Base-by-base conservation (phyloP, 2,329 filamentous ascomycete species). In the Fusarium sarcochroum region DNA sequence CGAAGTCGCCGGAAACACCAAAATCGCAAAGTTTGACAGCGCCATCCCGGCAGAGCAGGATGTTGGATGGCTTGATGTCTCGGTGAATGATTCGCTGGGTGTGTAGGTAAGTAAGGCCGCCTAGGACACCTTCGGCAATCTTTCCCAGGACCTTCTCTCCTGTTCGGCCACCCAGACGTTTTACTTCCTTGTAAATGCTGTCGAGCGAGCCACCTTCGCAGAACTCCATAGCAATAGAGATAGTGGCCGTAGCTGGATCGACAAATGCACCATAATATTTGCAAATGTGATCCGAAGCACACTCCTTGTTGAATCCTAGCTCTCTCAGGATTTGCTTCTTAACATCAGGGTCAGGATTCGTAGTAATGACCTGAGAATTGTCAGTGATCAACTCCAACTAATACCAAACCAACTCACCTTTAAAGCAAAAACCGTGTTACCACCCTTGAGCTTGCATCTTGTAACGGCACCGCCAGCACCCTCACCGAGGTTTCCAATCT, bases 21-120 rank as follows among this genome's bases (percentile, higher is more conserved):
- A 99, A 99, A 82, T 99, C 96, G 82, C 96, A 99, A 17, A 99
- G 89, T 82, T 99, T 99, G 70, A 99, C 95, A 73, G 97, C 92
- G 34, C 96, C 96, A 70, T 93, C 90, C 64, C 95, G 91, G 77
- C 94, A 97, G 30, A 99, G 87, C 21, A 99, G 86, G 73, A 99
- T 98, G 79, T 99, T 99, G 66, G 93, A 97, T 2, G 96, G 96
- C 80, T 99, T 99, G 84, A 99, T 99, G 77, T 99, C 96, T 81
- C 96, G 91, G 80, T 99, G 96, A 74, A 99, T 98, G 80, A 99
- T 99, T 80, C 97, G 96, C 77, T 95, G 92, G 74, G 91, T 91
- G 83, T 98, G 93, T 10, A 99, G 89, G 80, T 99, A 99, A 10
- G 94, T 98, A 64, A 99, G 84, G 23, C 96, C 96, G 73, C 94